phyloP scores from a whole-genome alignment of 176 grass and related monocot genomes.

The Luzula sylvatica region DNA sequence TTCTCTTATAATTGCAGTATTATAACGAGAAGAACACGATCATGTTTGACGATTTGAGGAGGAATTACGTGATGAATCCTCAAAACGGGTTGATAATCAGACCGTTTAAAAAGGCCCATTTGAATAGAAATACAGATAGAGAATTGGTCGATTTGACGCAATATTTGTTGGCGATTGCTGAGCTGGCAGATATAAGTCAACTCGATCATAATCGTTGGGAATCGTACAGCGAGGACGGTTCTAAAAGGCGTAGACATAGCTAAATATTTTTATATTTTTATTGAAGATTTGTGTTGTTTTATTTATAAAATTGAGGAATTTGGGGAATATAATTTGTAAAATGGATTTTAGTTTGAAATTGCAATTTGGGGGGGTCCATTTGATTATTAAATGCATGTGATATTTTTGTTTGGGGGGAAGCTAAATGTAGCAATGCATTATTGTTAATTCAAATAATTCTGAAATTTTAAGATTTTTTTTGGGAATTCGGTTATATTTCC shows the following conservation, averaged over 20 bases:
- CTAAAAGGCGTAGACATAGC: constrained; percentile 58
- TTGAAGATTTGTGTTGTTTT: not conserved
- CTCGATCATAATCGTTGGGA: constrained; percentile 83
- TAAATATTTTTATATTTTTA: constrained; percentile 5
- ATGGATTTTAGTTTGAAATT: no score
- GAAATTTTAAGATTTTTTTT: no score
- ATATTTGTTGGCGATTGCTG: constrained; percentile 78
- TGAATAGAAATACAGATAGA: constrained; percentile 47
- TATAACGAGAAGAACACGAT: constrained; percentile 78
- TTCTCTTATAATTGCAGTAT: constrained; percentile 42
- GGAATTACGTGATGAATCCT: constrained; percentile 97
- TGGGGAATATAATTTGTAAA: no score
- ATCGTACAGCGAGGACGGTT: constrained; percentile 47
- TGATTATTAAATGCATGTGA: no score
- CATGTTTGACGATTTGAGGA: constrained; percentile 93
- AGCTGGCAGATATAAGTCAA: constrained; percentile 59
- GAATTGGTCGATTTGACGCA: constrained; percentile 75
- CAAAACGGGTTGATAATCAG: constrained; percentile 82
- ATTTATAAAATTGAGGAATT: not conserved
- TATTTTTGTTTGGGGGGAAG: no score
- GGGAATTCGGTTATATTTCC: no score
- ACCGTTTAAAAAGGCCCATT: constrained; percentile 67
- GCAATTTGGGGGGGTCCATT: no score
- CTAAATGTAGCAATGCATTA: no score
- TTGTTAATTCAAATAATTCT: no score